phyloP scores from a whole-genome alignment of 2,329 filamentous ascomycete genomes.

The Uncinocarpus reesii region DNA sequence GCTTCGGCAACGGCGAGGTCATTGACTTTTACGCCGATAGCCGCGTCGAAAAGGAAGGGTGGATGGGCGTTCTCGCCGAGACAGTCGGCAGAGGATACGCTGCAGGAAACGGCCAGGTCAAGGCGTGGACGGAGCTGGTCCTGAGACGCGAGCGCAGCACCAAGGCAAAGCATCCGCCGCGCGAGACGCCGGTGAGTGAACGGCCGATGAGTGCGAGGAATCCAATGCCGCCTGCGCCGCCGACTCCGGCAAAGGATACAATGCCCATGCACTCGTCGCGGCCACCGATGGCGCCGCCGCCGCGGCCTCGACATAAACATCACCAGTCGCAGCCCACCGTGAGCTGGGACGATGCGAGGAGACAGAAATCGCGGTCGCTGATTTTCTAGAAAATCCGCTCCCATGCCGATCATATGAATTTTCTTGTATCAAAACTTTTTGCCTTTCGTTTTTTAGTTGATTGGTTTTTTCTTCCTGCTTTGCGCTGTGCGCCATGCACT shows the following conservation, averaged over 20 bases:
- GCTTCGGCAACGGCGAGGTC: conserved; percentile 94
- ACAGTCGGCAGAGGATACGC: conserved; percentile 48
- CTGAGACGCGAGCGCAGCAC: conserved; percentile 39
- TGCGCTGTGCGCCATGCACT: conserved; percentile 11
- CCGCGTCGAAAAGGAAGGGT: conserved; percentile 75
- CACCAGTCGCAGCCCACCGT: conserved; percentile 33
- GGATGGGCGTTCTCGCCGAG: conserved; percentile 82
- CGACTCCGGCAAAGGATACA: conserved; percentile 21
- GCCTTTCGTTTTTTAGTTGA: neutral
- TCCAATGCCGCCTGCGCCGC: conserved; percentile 15
- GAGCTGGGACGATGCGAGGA: conserved; percentile 26
- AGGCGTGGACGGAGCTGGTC: conserved; percentile 54
- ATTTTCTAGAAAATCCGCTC: too few species aligned
- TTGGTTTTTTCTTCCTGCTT: conserved; percentile 9
- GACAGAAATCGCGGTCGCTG: conserved; percentile 35
- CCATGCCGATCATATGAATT: conserved; percentile 8
- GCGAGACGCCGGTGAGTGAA: conserved; percentile 1
- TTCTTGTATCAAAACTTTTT: conserved; percentile 15
- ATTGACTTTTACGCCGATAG: conserved; percentile 98
- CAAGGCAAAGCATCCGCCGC: conserved; percentile 22
- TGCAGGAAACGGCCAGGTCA: conserved; percentile 36
- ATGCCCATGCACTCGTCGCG: conserved; percentile 24
- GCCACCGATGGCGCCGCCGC: conserved; percentile 23
- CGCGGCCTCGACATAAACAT: conserved; percentile 31
- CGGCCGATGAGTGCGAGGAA: conserved; percentile 11